Evolutionary conservation across 768 basidiomycete species (phyloP), one percentile per base, ranked within the genome.

Genomic region (Mycena leptocephala): DNA sequence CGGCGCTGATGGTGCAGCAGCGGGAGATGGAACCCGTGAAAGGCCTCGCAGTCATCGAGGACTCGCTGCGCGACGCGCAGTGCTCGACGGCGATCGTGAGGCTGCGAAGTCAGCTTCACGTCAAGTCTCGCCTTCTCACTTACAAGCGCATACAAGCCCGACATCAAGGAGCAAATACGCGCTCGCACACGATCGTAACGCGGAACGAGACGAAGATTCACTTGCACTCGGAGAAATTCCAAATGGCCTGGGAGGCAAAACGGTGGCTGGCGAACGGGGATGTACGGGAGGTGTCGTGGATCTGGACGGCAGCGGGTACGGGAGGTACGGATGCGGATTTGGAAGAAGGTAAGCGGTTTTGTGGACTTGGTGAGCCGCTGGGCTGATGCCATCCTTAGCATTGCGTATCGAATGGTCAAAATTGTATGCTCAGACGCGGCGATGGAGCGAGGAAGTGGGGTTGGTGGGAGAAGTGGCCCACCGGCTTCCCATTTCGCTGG

Each of bases 391-490:
- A 22, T 53, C 7, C 18, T 62, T 33, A 79, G 78, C 66, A 0
- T 35, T 77, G 10, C 62, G 46, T n/a, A 74, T 79, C 14, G 78
- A 79, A 33, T 79, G 72, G 69, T 48, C 55, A 2, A 74, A 59
- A 20, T 32, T 8, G 2, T 59, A 59, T 9, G 58, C 58, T 4
- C 33, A 33, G 1, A 8, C n/a, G 10, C 58, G 58, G 13, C 11
- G 58, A 22, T 59, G 58, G 58, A 18, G 33, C 7, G 33, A 59
- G 58, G 58, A 59, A 9, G 14, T 9, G 8, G 22, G 58, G 58
- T 22, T 59, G 3, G 5, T 59, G 22, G 32, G 22, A 9, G 58
- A 59, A 22, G 58, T 35, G 14, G 58, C 33, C 2, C 58, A 22
- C 2, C 33, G 32, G 5, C 32, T 59, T 5, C 58, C 58, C 0